A percentile compares a stretch with the other conserved stretches of the same genome.
These are phyloP conservation scores for Platismatia glauca DNA, from an alignment of 495 filamentous ascomycete genomes.

Conservation along the genomic window DNA sequence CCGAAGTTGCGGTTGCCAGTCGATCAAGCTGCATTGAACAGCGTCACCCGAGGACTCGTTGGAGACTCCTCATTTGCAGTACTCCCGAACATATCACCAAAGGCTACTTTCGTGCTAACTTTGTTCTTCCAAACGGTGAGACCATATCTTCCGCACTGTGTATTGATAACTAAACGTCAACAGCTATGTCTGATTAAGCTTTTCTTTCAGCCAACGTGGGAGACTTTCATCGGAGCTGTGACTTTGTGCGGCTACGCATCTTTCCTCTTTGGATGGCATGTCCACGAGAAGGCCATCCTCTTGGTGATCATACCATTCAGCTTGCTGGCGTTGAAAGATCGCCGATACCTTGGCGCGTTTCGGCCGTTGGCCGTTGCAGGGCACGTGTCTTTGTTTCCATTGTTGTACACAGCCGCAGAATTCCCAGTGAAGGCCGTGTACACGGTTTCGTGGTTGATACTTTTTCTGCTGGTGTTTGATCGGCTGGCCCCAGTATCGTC, in stretches of 20 bases:
- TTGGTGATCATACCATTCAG: constrained; percentile 93
- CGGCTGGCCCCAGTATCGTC: constrained; percentile 72
- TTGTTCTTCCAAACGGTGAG: constrained; percentile 69
- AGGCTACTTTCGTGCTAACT: constrained; percentile 72
- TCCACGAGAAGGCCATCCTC: constrained; percentile 94
- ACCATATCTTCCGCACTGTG: neutral
- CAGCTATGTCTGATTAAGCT: constrained; percentile 71
- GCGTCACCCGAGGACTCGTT: constrained; percentile 85
- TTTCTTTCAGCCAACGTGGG: constrained; percentile 71
- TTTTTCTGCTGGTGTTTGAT: constrained; percentile 82
- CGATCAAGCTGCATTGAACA: constrained; percentile 64
- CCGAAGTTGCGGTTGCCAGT: constrained; percentile 67
- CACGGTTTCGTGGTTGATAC: constrained; percentile 81
- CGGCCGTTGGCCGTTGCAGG: constrained; percentile 85
- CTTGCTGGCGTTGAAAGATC: constrained; percentile 84
- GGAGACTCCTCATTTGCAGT: constrained; percentile 95
- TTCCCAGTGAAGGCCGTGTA: constrained; percentile 90
- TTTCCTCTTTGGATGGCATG: constrained; percentile 97
- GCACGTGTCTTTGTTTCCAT: constrained; percentile 88
- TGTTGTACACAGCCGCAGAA: constrained; percentile 85
- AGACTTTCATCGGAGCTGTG: constrained; percentile 78
- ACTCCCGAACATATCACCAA: constrained; percentile 74
- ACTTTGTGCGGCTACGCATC: constrained; percentile 96
- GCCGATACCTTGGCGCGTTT: constrained; percentile 86
- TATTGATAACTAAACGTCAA: constrained; percentile 17